Evolutionary conservation across 148 eudicot genomes (phyloP).

Genomic region (Fagopyrum tataricum): DNA sequence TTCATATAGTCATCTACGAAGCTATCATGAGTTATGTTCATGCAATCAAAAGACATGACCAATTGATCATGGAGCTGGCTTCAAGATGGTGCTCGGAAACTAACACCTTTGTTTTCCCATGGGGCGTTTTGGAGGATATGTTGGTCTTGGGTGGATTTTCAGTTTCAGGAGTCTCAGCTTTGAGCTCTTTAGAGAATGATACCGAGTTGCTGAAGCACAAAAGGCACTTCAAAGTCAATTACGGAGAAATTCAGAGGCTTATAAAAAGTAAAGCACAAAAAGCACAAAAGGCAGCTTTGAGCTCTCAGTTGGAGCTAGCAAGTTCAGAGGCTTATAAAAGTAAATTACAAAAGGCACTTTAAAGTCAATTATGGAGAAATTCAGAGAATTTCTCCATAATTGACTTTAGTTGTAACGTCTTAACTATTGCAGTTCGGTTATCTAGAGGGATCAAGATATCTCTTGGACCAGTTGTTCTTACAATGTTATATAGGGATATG

Average conservation of each 20-base stretch:
- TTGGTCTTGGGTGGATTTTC: conserved; percentile 40
- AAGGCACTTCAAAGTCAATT: neutral
- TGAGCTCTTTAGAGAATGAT: neutral
- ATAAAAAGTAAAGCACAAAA: too few species aligned
- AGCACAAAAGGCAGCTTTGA: too few species aligned
- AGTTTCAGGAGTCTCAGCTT: conserved; percentile 32
- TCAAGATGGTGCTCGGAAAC: conserved; percentile 29
- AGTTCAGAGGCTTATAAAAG: too few species aligned
- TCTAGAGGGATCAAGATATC: conserved; percentile 21
- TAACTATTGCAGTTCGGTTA: conserved; percentile 23
- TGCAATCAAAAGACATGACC: conserved; percentile 9
- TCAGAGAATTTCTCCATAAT: too few species aligned
- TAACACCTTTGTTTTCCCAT: conserved; percentile 33
- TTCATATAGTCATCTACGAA: conserved; percentile 17
- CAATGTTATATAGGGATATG: conserved; percentile 27
- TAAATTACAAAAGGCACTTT: too few species aligned
- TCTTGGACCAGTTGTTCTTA: conserved; percentile 25
- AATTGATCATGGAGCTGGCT: conserved; percentile 18
- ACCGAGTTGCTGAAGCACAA: neutral
- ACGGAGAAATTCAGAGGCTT: conserved; percentile 26
- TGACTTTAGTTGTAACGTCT: too few species aligned
- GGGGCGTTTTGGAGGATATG: conserved; percentile 48
- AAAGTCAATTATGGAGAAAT: too few species aligned
- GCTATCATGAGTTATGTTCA: conserved; percentile 21
- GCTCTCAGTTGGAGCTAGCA: too few species aligned